Evolutionary conservation across 768 basidiomycete genomes (phyloP), one percentile per base, ranked within the genome.

Genomic region (Amanita inopinata): DNA sequence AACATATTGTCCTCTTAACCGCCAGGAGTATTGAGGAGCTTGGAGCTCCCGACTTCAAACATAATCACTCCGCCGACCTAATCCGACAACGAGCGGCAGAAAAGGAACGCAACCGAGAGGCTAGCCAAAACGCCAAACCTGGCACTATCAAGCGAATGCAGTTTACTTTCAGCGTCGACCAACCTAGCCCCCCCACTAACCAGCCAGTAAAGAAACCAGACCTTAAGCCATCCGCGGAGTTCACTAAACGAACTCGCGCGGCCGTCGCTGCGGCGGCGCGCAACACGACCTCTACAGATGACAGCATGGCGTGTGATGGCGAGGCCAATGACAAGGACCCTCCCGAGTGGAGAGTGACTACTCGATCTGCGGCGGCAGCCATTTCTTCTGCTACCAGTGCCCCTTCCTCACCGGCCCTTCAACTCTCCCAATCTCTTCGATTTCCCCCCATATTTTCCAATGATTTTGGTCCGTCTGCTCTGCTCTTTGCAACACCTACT

Each of bases 81-180:
- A 77, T 90, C 46, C 79, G 76, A 20, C 83, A 83, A 57, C 83
- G 85, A 19, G 87, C 88, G 0, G 79, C 66, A 14, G 87, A 89
- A 57, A 80, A 82, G 58, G 87, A 90, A 60, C 84, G 82, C 57
- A 76, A 69, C 54, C 80, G 85, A 41, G 83, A 85, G 58, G 77
- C 76, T 9, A 73, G 67, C 51, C 69, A 73, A 52, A 74, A 78
- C 48, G 69, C 74, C 19, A 65, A 68, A 43, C 78, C 80, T 4
- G 84, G 83, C 10, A 81, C 73, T 38, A 83, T 89, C 62, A 83
- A 86, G 51, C 78, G 86, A 33, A 88, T 89, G 85, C 87, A 91
- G 52, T 90, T 88, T 63, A 90, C 86, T 1, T 90, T 90, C 60
- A 81, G 82, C 51, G 70, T 89, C 51, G 87, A 89, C 61, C 78